Evolutionary conservation across 1,284 basidiomycete species (phyloP), one percentile per base, ranked within the genome.

Genomic region (Cryptococcus maquisensis): DNA sequence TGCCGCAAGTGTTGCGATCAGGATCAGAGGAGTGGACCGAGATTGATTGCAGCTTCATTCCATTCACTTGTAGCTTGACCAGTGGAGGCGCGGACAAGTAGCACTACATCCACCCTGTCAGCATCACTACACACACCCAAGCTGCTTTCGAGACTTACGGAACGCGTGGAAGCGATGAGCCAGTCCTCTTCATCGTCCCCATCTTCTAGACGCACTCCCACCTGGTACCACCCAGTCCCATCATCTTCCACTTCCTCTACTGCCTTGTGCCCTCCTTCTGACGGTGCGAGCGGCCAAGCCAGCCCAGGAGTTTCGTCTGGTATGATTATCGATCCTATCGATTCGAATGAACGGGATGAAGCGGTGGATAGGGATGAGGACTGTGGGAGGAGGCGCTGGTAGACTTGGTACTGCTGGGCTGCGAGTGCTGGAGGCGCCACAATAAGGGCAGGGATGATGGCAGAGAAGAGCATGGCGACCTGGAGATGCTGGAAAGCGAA

Each of bases 151-250:
- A 28, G 41, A 62, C 86, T 66, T 65, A 88, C 87, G 51, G 82
- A 80, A 76, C 85, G 86, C 46, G 87, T 85, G 37, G 86, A 84
- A 1, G 86, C 85, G 47, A 85, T 77, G 62, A 83, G 80, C 84
- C 74, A 63, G 21, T 70, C 52, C 38, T 79, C 79, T n/a, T 75
- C 79, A n/a, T 47, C 50, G 15, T 45, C 52, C 21, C 18, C 28
- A 6, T 28, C 48, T 21, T 77, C 75, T 49, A 75, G 80, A 64
- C 84, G 80, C 60, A 91, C 74, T 47, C 87, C 86, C 50, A 90
- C 74, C 75, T 91, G 88, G 73, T 90, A 90, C 62, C 86, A 74
- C 23, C 57, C 65, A 28, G 54, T 52, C 15, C 61, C 60, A 47
- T 57, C 52, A 32, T 51, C 59, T 20, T 37, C 38, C 24, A 40